Percentiles rank a stretch among this genome's conserved stretches.
Conservation (phyloP, 1,284 basidiomycete genomes). For the Pterulicium gracile region DNA sequence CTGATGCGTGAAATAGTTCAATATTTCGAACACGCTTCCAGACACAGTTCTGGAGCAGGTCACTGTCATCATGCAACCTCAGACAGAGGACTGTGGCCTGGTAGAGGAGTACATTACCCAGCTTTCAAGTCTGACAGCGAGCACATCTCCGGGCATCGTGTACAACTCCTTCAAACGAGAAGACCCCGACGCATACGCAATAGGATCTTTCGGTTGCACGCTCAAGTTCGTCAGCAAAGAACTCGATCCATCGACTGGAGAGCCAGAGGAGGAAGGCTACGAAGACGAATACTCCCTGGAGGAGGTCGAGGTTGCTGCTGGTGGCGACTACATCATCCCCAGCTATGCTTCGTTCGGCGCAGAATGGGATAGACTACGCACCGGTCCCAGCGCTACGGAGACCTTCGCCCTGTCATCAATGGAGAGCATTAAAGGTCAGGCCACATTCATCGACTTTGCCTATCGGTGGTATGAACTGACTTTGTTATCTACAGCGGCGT, state of each 20-base stretch:
- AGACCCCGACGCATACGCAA: conserved; percentile 65
- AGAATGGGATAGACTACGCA: conserved; percentile 90
- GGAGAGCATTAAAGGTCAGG: conserved; percentile 86
- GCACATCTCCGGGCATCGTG: conserved; percentile 69
- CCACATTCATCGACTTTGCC: conserved; percentile 5
- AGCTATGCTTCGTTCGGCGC: conserved; percentile 84
- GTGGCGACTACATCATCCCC: conserved; percentile 90
- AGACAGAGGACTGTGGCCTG: conserved; percentile 68
- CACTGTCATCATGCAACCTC: conserved; percentile 85
- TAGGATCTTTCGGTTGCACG: conserved; percentile 85
- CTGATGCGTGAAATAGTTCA: conserved; percentile 54
- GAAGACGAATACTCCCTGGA: conserved; percentile 98
- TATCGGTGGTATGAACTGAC: conserved; percentile 9
- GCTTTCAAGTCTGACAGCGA: conserved; percentile 54
- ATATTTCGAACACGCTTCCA: conserved; percentile 97
- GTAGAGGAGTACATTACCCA: conserved; percentile 96
- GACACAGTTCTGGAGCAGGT: conserved; percentile 95
- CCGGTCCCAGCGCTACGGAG: conserved; percentile 73
- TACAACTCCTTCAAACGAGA: conserved; percentile 94
- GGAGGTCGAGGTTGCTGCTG: conserved; percentile 87
- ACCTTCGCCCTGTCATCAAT: conserved; percentile 91
- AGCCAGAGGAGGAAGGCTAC: conserved; percentile 97
- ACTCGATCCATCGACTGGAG: conserved; percentile 91
- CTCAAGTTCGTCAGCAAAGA: conserved; percentile 98
- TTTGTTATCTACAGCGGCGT: conserved; percentile 53